Evolutionary conservation across 75 land plant genomes (phyloP).

Genomic region (Sequoia sempervirens): DNA sequence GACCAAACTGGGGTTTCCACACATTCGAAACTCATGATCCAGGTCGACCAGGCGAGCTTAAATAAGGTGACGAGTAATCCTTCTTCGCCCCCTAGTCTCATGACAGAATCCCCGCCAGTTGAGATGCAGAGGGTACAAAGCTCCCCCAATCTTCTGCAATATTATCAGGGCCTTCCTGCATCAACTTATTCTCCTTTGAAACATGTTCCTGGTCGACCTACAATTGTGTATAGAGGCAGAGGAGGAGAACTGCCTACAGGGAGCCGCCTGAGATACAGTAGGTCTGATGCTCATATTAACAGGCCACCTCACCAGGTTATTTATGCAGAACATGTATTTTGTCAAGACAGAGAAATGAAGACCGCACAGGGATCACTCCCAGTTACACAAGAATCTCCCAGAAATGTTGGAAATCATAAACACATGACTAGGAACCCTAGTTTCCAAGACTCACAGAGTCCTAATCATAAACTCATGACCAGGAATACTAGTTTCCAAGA

Average conservation of each 20-base stretch:
- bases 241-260: background rate
- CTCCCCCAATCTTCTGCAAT: conserved; percentile 12
- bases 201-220: background rate
- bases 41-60: background rate
- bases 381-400: background rate
- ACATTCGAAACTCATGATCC: background rate
- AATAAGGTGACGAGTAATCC: background rate
- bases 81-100: background rate
- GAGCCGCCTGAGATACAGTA: background rate
- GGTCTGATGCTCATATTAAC: background rate
- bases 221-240: background rate
- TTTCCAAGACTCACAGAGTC: background rate
- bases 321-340: background rate
- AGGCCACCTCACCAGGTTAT: background rate
- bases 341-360: background rate
- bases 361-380: background rate
- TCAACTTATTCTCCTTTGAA: background rate
- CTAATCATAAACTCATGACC: background rate
- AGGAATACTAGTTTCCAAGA: background rate
- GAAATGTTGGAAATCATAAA: background rate
- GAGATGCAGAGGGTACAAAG: conserved; percentile 11
- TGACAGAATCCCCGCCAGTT: background rate
- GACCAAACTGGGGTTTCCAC: background rate
- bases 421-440: background rate
- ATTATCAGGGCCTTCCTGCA: background rate